Percentiles rank a stretch among this genome's conserved stretches.
These are phyloP conservation scores for Daedaleopsis sinensis DNA, from an alignment of 768 basidiomycete species.

Conservation along the genomic window DNA sequence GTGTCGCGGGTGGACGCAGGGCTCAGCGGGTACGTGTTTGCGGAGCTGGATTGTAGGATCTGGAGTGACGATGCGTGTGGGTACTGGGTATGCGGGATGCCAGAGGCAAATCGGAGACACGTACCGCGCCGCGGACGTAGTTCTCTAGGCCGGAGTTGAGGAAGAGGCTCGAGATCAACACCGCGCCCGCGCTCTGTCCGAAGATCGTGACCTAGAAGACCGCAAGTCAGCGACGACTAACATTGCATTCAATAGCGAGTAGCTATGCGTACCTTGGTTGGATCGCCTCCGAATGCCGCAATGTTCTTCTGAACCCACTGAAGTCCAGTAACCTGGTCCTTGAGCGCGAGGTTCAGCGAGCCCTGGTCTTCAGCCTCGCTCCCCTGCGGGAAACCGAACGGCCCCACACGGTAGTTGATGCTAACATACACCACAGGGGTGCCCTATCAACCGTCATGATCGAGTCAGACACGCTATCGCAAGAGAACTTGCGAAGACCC, in stretches of 20 bases:
- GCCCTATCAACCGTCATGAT: conserved; percentile 1
- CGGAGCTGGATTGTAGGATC: background rate
- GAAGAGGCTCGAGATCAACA: conserved; percentile 34
- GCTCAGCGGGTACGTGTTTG: background rate
- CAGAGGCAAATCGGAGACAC: background rate
- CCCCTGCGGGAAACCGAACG: conserved; percentile 51
- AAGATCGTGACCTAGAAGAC: conserved; percentile 36
- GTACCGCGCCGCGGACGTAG: conserved; percentile 27
- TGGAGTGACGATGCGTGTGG: background rate
- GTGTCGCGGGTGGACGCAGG: background rate
- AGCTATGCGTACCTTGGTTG: conserved; percentile 9
- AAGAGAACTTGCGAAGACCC: too few species aligned
- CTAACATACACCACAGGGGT: conserved; percentile 46
- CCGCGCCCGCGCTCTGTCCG: conserved; percentile 45
- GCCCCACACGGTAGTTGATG: conserved; percentile 53
- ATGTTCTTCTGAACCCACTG: conserved; percentile 72
- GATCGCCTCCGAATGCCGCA: conserved; percentile 57
- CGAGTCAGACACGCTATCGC: too few species aligned
- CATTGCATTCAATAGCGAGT: background rate
- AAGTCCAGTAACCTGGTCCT: conserved; percentile 75
- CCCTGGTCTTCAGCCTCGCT: conserved; percentile 41
- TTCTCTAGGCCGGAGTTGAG: conserved; percentile 31
- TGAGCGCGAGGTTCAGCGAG: conserved; percentile 63
- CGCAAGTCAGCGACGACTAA: background rate
- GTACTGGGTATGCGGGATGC: background rate